These are phyloP conservation scores for Termitomyces sp. DNA, from an alignment of 768 basidiomycete genomes.

Conservation along the genomic window DNA sequence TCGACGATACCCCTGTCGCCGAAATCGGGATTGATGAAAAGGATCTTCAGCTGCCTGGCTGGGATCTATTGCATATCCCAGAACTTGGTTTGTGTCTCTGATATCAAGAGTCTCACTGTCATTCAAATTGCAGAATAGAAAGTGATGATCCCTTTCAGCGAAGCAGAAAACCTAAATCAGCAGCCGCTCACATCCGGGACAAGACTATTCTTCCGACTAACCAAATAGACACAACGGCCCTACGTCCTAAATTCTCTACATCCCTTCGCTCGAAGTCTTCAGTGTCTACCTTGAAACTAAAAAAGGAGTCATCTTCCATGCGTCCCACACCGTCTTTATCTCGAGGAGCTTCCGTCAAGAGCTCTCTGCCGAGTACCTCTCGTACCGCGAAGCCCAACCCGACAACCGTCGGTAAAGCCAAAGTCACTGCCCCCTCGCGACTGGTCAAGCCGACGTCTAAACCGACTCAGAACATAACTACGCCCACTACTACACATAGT, in stretches of 20 bases:
- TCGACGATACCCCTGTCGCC: constrained; percentile 25
- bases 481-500: constrained; percentile 1
- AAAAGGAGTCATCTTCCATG: background rate
- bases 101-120: background rate
- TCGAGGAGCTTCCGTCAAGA: background rate
- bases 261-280: background rate
- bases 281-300: background rate
- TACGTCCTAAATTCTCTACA: background rate
- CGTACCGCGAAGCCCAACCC: background rate
- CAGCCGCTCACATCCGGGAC: background rate
- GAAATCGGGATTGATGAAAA: constrained; percentile 22
- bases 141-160: constrained; percentile 25
- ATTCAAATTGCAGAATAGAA: constrained; percentile 9
- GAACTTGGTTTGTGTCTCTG: constrained; percentile 19
- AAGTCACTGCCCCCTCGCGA: background rate
- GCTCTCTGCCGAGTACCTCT: background rate
- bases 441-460: background rate
- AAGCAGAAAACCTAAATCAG: background rate
- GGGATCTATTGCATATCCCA: constrained; percentile 24
- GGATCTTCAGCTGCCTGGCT: constrained; percentile 17
- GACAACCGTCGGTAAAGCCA: background rate
- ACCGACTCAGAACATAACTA: background rate
- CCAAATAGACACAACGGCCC: background rate
- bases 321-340: background rate
- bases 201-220: background rate